Base-by-base conservation (phyloP, 768 basidiomycete species). In the Amanita pseudoporphyria region DNA sequence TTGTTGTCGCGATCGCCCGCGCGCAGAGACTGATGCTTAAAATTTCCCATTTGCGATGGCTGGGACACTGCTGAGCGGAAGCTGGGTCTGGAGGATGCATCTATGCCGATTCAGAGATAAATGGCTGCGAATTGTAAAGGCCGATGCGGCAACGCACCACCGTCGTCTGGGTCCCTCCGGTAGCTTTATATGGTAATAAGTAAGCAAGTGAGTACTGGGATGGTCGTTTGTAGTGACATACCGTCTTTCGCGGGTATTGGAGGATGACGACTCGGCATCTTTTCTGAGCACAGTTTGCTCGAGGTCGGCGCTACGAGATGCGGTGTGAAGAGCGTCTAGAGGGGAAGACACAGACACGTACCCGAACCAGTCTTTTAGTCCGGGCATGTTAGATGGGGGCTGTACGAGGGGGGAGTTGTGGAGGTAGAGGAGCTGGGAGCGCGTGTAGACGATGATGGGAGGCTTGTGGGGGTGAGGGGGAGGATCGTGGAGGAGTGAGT, bases 21-120 rank as follows among this genome's bases (percentile, higher is more conserved):
- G 47, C 87, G 84, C 57, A 84, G 66, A 9, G 88, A 87, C 56
- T 92, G 89, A 59, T 91, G 89, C 61, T 88, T 87, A 65, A 92
- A 92, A 61, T 89, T 90, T 42, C 89, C 89, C 89, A 92, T 92
- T 67, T 91, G 88, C 31, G 89, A 87, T 22, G 87, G 86, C 58
- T 92, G 88, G 21, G 85, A 77, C 43, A 85, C 69, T 12, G 78
- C 71, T 10, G 86, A 75, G 26, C 86, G 79, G 60, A 88, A 90
- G 6, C 80, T 73, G 21, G 84, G 77, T 51, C 88, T 75, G 9
- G 78, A 59, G 39, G 79, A 64, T 46, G 73, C 64, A 65, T 81
- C 77, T 76, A 53, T 49, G 21, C 14, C 41, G 19, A 31, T 22
- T 33, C 6, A 19, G n/a, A 35, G 44, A 49, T 49, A 31, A 33